Evolutionary conservation across 2,329 filamentous ascomycete genomes (phyloP).

Genomic region (Ophiostoma tasmaniense): DNA sequence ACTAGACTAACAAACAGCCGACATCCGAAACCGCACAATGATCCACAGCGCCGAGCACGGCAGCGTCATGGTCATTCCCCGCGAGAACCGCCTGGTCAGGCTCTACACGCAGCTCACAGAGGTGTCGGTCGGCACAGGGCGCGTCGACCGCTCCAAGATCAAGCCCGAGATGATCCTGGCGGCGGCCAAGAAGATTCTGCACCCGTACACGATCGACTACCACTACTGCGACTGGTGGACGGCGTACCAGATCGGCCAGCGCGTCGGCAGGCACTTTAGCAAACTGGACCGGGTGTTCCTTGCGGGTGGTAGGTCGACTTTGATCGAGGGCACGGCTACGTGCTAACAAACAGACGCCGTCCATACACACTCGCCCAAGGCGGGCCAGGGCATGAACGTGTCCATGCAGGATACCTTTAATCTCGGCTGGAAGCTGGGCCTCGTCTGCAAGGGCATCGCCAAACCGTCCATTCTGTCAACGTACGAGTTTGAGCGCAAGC

Average conservation of each 20-base stretch:
- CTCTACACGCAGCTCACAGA: constrained; percentile 48
- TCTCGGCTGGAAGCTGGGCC: constrained; percentile 38
- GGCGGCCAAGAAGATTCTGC: constrained; percentile 55
- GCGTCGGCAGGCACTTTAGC: constrained; percentile 42
- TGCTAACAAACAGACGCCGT: constrained; percentile 34
- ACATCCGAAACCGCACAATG: constrained; percentile 45
- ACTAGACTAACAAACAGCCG: constrained; percentile 24
- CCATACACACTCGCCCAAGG: constrained; percentile 41
- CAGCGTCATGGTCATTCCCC: constrained; percentile 50
- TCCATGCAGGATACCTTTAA: constrained; percentile 49
- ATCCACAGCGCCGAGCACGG: constrained; percentile 44
- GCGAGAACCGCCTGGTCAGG: constrained; percentile 50
- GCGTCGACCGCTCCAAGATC: constrained; percentile 52
- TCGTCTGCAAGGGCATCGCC: constrained; percentile 28
- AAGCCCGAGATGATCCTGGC: constrained; percentile 55
- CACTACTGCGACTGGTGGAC: constrained; percentile 40
- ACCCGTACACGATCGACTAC: constrained; percentile 58
- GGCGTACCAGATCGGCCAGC: constrained; percentile 52
- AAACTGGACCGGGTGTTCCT: constrained; percentile 47
- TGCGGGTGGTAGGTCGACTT: constrained; percentile 34
- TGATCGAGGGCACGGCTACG: too few species aligned
- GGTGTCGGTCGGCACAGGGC: constrained; percentile 29
- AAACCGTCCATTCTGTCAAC: constrained; percentile 31
- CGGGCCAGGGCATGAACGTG: constrained; percentile 54
- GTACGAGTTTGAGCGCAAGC: constrained; percentile 39